Evolutionary conservation across 768 basidiomycete species (phyloP), one percentile per base, ranked within the genome.

Genomic region (Calocera cornea): DNA sequence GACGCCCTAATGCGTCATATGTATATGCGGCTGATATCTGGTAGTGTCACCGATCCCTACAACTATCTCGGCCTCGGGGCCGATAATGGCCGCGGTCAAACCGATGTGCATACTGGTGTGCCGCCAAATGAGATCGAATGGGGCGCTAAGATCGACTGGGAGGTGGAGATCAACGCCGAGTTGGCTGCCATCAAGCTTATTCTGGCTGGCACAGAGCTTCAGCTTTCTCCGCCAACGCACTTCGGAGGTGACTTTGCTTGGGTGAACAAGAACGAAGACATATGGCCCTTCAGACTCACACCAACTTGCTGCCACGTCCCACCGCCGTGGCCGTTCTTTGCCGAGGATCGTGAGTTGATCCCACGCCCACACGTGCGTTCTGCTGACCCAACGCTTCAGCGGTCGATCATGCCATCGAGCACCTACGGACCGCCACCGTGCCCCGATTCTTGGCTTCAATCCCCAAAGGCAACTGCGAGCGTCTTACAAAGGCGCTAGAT

Each of bases 261-360:
- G 69, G 36, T 72, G 65, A 14, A 38, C 36, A 38, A 38, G 36
- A 38, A 38, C 5, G 29, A 33, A 34, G 64, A 68, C 29, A 64
- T 65, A 12, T 75, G 71, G 66, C 73, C 74, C 44, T 71, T 75
- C 69, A 68, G 75, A 64, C 72, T 77, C 69, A 76, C 69, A 27
- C 69, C 74, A 27, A 66, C 75, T 2, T 76, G 76, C 60, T 77
- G 76, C 68, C 72, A 72, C 2, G 70, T 68, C 0, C 69, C 71
- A 44, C 70, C 71, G 1, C 71, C 73, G 8, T 77, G 76, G 76
- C 76, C 76, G 34, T 68, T 77, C 38, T 66, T 75, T 2, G 65
- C 71, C 31, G 76, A 77, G 49, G 76, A 77, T 65, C 73, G 36
- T 38, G 14, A 5, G 36, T 38, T 38, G 36, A 38, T 38, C 14